Evolutionary conservation across 805 yeast genomes (phyloP), one percentile per base, ranked within the genome.

Genomic region (Wickerhamiella sergipiensis): DNA sequence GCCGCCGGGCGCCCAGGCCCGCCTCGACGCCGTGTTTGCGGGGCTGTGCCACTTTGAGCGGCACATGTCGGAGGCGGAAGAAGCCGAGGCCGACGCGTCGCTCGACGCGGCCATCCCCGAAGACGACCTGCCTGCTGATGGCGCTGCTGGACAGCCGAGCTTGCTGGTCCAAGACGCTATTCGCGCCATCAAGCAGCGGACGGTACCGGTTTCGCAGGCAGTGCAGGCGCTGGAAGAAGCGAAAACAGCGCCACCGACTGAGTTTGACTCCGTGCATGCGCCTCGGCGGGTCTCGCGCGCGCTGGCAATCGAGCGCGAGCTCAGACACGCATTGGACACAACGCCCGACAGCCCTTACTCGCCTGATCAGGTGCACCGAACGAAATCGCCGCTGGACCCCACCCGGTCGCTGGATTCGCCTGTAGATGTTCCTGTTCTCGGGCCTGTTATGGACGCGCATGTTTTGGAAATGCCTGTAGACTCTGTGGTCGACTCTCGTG

Each of bases 11-110:
- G 48, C 50, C 6, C 49, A 55, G 5, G 49, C 51, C 13, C 47
- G 47, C 21, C 50, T 60, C 17, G 61, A 59, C 47, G 42, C 39
- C 2, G 40, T 58, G 7, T 47, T 60, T 42, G 40, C 43, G 13
- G 39, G 33, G 19, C 47, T 57, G 13, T 60, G 62, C 45, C 40
- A 42, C 13, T 59, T 54, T 44, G 53, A 45, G 23, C 24, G 26
- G 9, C 39, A 18, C 40, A n/a, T 21, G 29, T 15, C 19, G 19
- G 15, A 12, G 26, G 33, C 23, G 3, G 26, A 21, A 5, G 19
- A 8, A 2, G 33, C 13, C 17, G 15, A 4, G 7, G 4, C 12
- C 9, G 15, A 17, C 21, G 21, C 6, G 12, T 17, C 21, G 10
- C 15, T 4, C 15, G 21, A n/a, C 6, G 3, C n/a, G 7, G 6